These are phyloP conservation scores for Geotrichum restrictum DNA, from an alignment of 1,139 yeast species.

Conservation along the genomic window DNA sequence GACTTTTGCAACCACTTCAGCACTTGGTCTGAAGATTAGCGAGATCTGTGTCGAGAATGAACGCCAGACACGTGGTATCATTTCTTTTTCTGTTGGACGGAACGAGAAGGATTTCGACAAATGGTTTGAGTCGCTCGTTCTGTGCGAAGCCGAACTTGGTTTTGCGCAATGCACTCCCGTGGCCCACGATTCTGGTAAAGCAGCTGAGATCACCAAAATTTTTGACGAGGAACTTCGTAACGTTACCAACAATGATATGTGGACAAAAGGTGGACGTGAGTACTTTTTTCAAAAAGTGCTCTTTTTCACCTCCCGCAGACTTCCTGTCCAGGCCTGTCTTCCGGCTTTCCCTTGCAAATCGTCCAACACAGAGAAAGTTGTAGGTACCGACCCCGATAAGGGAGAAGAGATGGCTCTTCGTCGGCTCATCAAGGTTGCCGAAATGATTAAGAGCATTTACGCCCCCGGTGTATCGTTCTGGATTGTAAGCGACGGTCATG, in stretches of 20 bases:
- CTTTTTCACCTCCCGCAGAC: conserved; percentile 17
- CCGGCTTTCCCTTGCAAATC: conserved; percentile 24
- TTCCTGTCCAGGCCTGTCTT: conserved; percentile 19
- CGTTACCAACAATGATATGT: conserved; percentile 20
- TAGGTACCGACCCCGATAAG: conserved; percentile 18
- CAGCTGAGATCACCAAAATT: conserved; percentile 13
- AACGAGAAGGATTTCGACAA: conserved; percentile 16
- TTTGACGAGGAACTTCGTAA: conserved; percentile 21
- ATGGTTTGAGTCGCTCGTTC: conserved; percentile 21
- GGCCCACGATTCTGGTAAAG: not conserved
- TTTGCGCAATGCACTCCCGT: conserved; percentile 6
- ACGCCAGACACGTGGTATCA: conserved; percentile 19
- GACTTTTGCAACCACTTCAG: conserved; percentile 1
- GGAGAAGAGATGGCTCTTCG: conserved; percentile 22
- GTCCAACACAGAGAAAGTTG: conserved; percentile 21
- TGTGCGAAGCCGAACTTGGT: conserved; percentile 14
- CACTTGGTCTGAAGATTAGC: conserved; percentile 14
- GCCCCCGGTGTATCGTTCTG: conserved; percentile 21
- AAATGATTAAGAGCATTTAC: conserved; percentile 14
- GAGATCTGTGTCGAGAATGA: conserved; percentile 14
- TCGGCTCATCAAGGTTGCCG: conserved; percentile 16
- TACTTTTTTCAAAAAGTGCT: conserved; percentile 16
- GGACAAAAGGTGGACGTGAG: conserved; percentile 15
- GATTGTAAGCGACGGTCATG: conserved; percentile 24
- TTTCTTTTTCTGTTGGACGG: conserved; percentile 10